Percentiles rank a stretch among this genome's conserved stretches.
phyloP scores from a whole-genome alignment of 176 grass and related monocot genomes.

The Cenchrus purpureus region DNA sequence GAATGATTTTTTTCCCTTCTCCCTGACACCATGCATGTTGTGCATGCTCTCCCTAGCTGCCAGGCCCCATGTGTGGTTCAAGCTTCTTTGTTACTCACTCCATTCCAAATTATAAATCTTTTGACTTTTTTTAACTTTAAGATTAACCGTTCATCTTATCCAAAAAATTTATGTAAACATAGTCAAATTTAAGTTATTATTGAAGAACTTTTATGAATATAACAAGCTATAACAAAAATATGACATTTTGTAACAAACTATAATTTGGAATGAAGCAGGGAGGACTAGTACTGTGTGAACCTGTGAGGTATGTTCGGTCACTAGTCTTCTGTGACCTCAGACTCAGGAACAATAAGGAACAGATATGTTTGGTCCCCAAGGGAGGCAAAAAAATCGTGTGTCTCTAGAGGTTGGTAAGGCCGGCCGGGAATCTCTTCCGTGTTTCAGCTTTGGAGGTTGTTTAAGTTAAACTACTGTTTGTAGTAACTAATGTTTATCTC shows the following conservation, averaged over 20 bases:
- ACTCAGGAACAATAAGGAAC: neutral
- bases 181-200: no score
- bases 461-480: conserved; percentile 7
- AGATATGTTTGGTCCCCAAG: neutral
- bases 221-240: no score
- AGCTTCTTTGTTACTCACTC: neutral
- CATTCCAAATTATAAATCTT: no score
- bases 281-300: no score
- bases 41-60: neutral
- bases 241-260: no score
- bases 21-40: neutral
- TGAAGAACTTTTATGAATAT: no score
- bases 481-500: neutral
- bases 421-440: neutral
- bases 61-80: neutral
- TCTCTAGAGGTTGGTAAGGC: neutral
- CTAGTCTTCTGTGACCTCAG: neutral
- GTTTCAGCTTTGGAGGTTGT: neutral
- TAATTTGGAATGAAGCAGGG: no score
- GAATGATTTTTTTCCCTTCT: conserved; percentile 25
- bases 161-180: no score
- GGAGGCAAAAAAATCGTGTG: neutral
- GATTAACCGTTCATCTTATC: no score
- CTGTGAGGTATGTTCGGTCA: neutral
- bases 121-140: no score